phyloP scores from a whole-genome alignment of 1,139 yeast species.

The Candida anutae region DNA sequence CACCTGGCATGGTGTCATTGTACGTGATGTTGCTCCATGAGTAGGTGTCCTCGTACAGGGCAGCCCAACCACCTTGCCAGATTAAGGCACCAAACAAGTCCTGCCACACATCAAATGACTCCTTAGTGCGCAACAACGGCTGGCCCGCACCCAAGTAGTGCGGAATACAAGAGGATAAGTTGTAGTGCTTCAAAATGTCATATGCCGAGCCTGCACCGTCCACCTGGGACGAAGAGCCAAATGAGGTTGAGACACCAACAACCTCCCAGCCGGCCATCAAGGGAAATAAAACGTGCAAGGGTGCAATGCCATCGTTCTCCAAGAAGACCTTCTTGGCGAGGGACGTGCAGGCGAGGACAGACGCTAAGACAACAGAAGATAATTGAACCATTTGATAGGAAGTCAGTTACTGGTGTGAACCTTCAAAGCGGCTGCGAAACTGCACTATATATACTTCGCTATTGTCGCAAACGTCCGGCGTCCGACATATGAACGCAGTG shows the following conservation, averaged over 20 bases:
- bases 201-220: constrained; percentile 25
- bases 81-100: constrained; percentile 26
- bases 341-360: no score
- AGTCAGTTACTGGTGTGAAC: no score
- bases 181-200: constrained; percentile 18
- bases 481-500: no score
- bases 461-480: no score
- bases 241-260: constrained; percentile 28
- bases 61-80: constrained; percentile 35
- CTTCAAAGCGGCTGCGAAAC: no score
- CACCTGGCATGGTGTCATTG: constrained; percentile 21
- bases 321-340: constrained; percentile 23
- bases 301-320: constrained; percentile 30
- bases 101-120: constrained; percentile 31
- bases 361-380: no score
- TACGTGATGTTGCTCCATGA: constrained; percentile 21
- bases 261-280: constrained; percentile 30
- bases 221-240: constrained; percentile 29
- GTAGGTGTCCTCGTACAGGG: constrained; percentile 20
- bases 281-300: constrained; percentile 26
- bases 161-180: constrained; percentile 29
- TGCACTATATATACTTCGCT: no score
- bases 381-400: no score
- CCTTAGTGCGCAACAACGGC: constrained; percentile 28
- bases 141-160: constrained; percentile 28